phyloP scores from a whole-genome alignment of 139 green algal species.

The Chlorella sp. region DNA sequence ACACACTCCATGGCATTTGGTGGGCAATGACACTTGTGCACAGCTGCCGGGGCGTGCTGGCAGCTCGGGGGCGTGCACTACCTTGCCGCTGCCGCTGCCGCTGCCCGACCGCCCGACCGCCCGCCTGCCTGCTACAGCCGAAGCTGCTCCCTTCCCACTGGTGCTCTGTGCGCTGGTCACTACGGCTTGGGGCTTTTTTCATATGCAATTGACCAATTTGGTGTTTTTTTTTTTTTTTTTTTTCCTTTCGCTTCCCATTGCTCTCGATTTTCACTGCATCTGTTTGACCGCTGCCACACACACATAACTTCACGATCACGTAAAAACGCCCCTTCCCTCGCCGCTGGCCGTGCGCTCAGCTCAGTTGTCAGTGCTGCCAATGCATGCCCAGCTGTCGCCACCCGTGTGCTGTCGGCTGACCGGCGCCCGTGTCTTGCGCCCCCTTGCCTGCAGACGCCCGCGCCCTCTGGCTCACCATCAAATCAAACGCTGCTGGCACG shows the following conservation, averaged over 20 bases:
- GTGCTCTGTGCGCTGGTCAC: background rate
- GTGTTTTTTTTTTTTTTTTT: too few species aligned
- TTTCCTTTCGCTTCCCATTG: too few species aligned
- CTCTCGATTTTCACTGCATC: too few species aligned
- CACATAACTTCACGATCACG: too few species aligned
- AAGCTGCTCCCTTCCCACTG: background rate
- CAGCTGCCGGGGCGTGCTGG: too few species aligned
- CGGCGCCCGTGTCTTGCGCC: background rate
- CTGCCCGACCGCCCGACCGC: background rate
- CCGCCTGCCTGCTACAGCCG: background rate
- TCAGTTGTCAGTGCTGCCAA: too few species aligned
- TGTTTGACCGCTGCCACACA: too few species aligned
- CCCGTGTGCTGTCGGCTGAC: too few species aligned
- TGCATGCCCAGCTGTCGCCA: background rate
- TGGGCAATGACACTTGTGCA: background rate
- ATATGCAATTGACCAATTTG: too few species aligned
- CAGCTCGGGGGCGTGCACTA: too few species aligned
- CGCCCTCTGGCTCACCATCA: background rate
- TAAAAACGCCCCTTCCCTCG: too few species aligned
- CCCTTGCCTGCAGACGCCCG: background rate
- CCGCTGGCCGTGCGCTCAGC: too few species aligned
- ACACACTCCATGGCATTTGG: constrained; percentile 18
- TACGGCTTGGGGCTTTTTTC: background rate
- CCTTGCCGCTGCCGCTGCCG: background rate
- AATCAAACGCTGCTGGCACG: background rate